Conservation (phyloP, 257 asterid species). For the Solanum microdontum region DNA sequence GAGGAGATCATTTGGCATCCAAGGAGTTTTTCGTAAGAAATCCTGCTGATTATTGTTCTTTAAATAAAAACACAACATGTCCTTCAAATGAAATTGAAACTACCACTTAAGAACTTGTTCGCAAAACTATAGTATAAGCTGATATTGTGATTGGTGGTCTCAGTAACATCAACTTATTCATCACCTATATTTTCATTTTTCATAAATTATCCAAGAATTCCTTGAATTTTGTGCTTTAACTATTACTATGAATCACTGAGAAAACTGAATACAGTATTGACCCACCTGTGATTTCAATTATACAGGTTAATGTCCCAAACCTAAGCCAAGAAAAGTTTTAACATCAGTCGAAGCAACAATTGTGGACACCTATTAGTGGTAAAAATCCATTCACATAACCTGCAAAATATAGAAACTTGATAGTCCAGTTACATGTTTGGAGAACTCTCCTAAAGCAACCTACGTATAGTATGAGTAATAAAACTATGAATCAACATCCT, state of each 20-base stretch:
- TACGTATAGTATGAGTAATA: not conserved
- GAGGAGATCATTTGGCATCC: not conserved
- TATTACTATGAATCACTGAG: not conserved
- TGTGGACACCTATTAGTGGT: not conserved
- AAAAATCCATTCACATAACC: not conserved
- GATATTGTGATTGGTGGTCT: not conserved
- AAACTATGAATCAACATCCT: not conserved
- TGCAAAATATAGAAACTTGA: not conserved
- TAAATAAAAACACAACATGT: not conserved
- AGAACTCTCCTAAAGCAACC: not conserved
- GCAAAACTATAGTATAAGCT: not conserved
- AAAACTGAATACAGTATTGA: not conserved
- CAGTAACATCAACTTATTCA: not conserved
- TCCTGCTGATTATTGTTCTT: not conserved
- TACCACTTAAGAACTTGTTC: not conserved
- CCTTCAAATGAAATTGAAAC: not conserved
- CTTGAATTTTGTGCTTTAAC: not conserved
- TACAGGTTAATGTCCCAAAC: not conserved
- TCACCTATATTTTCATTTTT: not conserved
- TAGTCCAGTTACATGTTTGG: not conserved
- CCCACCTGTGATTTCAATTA: not conserved
- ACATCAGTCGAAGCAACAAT: not conserved
- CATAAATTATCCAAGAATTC: not conserved
- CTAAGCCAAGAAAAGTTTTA: not conserved
- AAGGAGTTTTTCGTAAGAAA: not conserved